These are phyloP conservation scores for Mollisiaceae sp. DNA, from an alignment of 2,329 filamentous ascomycete species.

Conservation along the genomic window DNA sequence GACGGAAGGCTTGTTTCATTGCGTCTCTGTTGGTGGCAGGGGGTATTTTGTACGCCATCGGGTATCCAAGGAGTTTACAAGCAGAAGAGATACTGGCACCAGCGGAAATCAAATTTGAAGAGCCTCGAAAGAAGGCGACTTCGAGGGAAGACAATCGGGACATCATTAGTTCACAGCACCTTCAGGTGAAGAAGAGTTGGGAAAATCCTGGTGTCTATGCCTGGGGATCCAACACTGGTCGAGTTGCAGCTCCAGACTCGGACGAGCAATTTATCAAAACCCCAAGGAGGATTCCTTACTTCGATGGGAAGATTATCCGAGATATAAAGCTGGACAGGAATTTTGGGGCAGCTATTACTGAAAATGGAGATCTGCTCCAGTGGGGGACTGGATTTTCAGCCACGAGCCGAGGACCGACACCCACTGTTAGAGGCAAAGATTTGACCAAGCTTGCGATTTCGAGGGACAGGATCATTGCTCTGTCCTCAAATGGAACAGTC, in stretches of 20 bases:
- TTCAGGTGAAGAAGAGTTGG: slow-evolving; percentile 84
- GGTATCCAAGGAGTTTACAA: slow-evolving; percentile 35
- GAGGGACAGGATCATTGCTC: slow-evolving; percentile 79
- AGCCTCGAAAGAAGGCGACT: slow-evolving; percentile 58
- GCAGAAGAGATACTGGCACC: slow-evolving; percentile 39
- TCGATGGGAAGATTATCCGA: slow-evolving; percentile 81
- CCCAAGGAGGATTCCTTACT: slow-evolving; percentile 78
- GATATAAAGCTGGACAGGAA: slow-evolving; percentile 84
- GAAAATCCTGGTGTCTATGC: slow-evolving; percentile 87
- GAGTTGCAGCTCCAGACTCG: slow-evolving; percentile 84
- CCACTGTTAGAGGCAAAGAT: slow-evolving; percentile 82
- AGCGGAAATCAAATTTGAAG: slow-evolving; percentile 71
- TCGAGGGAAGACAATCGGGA: slow-evolving; percentile 77
- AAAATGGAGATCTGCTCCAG: slow-evolving; percentile 87
- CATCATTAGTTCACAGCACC: slow-evolving; percentile 81
- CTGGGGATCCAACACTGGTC: slow-evolving; percentile 88
- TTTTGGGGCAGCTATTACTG: slow-evolving; percentile 85
- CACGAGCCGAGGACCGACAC: slow-evolving; percentile 64
- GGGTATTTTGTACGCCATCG: slow-evolving; percentile 35
- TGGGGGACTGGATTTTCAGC: slow-evolving; percentile 84
- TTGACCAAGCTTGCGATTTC: slow-evolving; percentile 78
- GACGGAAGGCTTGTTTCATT: slow-evolving; percentile 29
- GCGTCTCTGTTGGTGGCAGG: slow-evolving; percentile 34
- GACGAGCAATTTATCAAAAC: slow-evolving; percentile 79
- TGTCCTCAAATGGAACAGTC: slow-evolving; percentile 75